Evolutionary conservation across 1,139 yeast species (phyloP).

Genomic region (Debaryomyces coudertii): DNA sequence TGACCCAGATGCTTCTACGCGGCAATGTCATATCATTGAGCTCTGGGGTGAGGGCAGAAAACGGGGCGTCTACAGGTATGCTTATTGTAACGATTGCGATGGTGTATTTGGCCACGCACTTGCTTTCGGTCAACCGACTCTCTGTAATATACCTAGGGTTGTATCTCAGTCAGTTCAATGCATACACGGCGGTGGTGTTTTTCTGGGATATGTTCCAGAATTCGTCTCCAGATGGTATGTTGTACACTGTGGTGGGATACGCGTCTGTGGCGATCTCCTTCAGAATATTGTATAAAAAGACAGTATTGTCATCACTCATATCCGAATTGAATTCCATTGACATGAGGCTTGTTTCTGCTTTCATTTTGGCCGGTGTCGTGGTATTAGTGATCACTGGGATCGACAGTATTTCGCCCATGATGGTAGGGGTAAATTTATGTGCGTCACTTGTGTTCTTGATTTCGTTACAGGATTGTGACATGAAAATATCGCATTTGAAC

Average conservation of each 20-base stretch:
- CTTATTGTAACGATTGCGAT: conserved; percentile 10
- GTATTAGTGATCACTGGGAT: conserved; percentile 16
- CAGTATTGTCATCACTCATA: conserved; percentile 9
- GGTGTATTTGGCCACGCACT: conserved; percentile 20
- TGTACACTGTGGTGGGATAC: conserved; percentile 23
- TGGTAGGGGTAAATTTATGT: conserved; percentile 29
- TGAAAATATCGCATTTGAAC: conserved; percentile 21
- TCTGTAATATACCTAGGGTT: conserved; percentile 31
- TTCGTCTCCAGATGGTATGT: conserved; percentile 5
- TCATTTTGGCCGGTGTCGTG: conserved; percentile 9
- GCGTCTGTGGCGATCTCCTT: conserved; percentile 20
- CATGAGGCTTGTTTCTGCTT: conserved; percentile 9
- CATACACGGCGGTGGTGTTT: conserved; percentile 30
- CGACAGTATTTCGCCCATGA: conserved; percentile 15
- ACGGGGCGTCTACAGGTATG: background rate
- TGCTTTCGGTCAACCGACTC: conserved; percentile 27
- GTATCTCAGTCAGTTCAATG: conserved; percentile 30
- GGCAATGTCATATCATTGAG: conserved; percentile 12
- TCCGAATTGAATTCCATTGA: conserved; percentile 6
- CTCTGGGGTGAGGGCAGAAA: background rate
- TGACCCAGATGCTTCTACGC: conserved; percentile 17
- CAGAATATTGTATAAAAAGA: conserved; percentile 18
- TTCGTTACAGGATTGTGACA: conserved; percentile 28
- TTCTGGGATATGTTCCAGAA: conserved; percentile 14
- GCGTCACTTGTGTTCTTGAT: conserved; percentile 28